These are phyloP conservation scores for Xylaria castorea DNA, from an alignment of 495 filamentous ascomycete species.

Conservation along the genomic window DNA sequence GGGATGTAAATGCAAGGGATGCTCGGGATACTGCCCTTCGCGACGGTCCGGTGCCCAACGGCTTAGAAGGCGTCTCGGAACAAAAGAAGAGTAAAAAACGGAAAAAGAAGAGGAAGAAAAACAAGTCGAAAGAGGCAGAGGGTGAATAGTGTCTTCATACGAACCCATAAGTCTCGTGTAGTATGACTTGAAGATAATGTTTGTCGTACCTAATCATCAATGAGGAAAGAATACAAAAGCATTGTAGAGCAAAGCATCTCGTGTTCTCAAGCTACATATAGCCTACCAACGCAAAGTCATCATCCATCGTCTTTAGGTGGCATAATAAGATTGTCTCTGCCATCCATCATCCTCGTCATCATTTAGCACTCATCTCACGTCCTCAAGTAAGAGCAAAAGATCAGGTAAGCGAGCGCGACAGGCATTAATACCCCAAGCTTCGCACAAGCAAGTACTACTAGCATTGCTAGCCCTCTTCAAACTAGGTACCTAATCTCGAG, in stretches of 20 bases:
- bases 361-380: not conserved
- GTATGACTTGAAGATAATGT: not conserved
- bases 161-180: not conserved
- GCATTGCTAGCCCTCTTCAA: not conserved
- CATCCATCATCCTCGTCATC: conserved; percentile 1
- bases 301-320: not conserved
- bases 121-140: conserved; percentile 28
- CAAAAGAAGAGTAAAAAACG: conserved; percentile 62
- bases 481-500: not conserved
- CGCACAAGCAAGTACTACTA: not conserved
- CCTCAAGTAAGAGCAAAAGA: not conserved
- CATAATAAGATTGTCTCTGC: no score
- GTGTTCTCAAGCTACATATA: not conserved
- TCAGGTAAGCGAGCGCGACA: not conserved
- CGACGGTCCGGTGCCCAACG: conserved; percentile 5
- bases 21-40: not conserved
- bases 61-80: conserved; percentile 39
- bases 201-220: not conserved
- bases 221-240: not conserved
- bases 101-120: conserved; percentile 47
- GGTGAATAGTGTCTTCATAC: not conserved
- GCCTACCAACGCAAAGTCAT: not conserved
- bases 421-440: not conserved
- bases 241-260: not conserved
- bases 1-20: conserved; percentile 24